Conservation (phyloP, 306 rosid genomes). For the Vigna radiata region DNA sequence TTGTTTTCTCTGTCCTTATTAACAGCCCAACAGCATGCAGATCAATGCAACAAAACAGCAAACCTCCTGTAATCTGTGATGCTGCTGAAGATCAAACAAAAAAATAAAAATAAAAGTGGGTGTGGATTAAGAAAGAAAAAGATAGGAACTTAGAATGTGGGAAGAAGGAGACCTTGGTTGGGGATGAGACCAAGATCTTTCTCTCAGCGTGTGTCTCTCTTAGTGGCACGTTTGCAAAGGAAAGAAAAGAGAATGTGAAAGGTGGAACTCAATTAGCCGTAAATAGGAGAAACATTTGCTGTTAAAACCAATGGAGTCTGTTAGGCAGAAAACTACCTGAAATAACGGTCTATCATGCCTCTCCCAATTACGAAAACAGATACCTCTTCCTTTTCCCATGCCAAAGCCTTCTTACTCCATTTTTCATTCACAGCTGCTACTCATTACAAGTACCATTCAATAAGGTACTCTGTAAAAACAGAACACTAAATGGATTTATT, state of each 20-base stretch:
- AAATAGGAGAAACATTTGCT: slow-evolving; percentile 53
- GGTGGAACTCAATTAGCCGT: slow-evolving; percentile 54
- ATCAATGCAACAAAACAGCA: slow-evolving; percentile 7
- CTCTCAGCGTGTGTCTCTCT: slow-evolving; percentile 27
- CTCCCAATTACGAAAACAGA: slow-evolving; percentile 38
- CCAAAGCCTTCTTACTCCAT: not conserved
- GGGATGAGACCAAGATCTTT: slow-evolving; percentile 67
- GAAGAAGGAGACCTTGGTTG: slow-evolving; percentile 55
- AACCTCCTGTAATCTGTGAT: slow-evolving; percentile 10
- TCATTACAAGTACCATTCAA: no score
- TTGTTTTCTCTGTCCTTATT: not conserved
- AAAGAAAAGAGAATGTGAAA: slow-evolving; percentile 36
- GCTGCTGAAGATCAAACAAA: slow-evolving; percentile 16
- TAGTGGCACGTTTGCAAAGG: slow-evolving; percentile 30
- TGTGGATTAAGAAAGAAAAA: not conserved
- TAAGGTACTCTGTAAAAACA: not conserved
- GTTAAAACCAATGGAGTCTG: slow-evolving; percentile 36
- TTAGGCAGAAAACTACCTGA: slow-evolving; percentile 55
- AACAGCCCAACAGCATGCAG: slow-evolving; percentile 18
- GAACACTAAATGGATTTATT: not conserved
- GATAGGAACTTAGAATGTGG: slow-evolving; percentile 34
- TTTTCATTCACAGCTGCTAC: not conserved
- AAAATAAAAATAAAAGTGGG: slow-evolving; percentile 21
- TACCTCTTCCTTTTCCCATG: slow-evolving; percentile 5
- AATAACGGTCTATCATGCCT: slow-evolving; percentile 71